phyloP scores from a whole-genome alignment of 352 stramenopile species.

The Globisporangium rhizosaccharum region DNA sequence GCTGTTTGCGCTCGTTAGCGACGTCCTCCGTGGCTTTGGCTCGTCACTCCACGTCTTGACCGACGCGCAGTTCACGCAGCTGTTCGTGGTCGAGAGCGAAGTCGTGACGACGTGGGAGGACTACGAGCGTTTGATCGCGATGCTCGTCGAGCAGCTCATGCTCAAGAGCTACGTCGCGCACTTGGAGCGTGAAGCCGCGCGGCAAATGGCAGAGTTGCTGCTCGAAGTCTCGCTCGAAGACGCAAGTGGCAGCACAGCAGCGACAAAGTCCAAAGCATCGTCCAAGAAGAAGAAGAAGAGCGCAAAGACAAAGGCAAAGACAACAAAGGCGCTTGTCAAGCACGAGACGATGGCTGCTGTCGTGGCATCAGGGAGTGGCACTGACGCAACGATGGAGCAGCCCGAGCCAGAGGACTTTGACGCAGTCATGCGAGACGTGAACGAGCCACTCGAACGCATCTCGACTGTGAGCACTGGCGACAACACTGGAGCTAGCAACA shows the following conservation, averaged over 20 bases:
- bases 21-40: constrained; percentile 63
- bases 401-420: constrained; percentile 17
- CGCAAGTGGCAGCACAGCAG: not conserved
- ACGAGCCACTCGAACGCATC: not conserved
- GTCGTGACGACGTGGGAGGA: constrained; percentile 78
- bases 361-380: not conserved
- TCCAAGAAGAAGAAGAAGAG: constrained; percentile 29
- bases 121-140: constrained; percentile 78
- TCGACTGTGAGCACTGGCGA: not conserved
- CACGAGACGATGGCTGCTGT: not conserved
- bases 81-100: constrained; percentile 79
- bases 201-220: constrained; percentile 75
- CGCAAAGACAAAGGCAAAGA: constrained; percentile 39
- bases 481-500: not conserved
- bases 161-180: constrained; percentile 64
- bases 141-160: constrained; percentile 82
- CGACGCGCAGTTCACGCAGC: constrained; percentile 52
- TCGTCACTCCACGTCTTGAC: constrained; percentile 55
- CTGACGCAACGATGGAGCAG: not conserved
- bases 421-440: not conserved
- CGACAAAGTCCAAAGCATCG: not conserved
- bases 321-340: not conserved
- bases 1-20: constrained; percentile 59
- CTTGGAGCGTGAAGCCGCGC: constrained; percentile 56
- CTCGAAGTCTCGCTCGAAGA: constrained; percentile 47